phyloP scores from a whole-genome alignment of 2,329 filamentous ascomycete species.

The Nigrograna mackinnonii region DNA sequence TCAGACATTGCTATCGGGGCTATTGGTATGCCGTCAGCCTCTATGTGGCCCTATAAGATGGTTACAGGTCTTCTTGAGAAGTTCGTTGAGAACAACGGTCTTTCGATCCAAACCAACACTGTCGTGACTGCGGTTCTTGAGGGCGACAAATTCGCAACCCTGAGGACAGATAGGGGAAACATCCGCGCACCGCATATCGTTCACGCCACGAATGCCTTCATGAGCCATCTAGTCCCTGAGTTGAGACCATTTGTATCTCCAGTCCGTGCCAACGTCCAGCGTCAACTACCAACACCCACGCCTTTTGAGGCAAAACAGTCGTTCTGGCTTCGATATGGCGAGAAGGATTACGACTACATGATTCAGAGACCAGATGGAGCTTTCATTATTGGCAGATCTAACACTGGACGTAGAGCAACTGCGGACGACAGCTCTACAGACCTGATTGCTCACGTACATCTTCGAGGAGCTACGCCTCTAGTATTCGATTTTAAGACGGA shows the following conservation, averaged over 20 bases:
- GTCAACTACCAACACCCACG: not conserved
- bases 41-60: not conserved
- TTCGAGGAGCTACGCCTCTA: not conserved
- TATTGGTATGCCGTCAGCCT: conserved; percentile 24
- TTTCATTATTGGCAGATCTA: not conserved
- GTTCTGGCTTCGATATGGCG: not conserved
- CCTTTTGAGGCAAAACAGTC: not conserved
- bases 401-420: not conserved
- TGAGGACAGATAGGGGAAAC: not conserved
- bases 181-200: not conserved
- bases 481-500: not conserved
- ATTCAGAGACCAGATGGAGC: not conserved
- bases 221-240: conserved; percentile 29
- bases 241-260: conserved; percentile 47
- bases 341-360: not conserved
- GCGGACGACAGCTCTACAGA: not conserved
- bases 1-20: conserved; percentile 25
- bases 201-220: conserved; percentile 12
- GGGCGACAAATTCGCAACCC: not conserved
- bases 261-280: conserved; percentile 29
- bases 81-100: not conserved
- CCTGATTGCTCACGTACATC: not conserved
- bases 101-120: not conserved
- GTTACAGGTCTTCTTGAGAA: not conserved
- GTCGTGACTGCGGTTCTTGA: not conserved